These are phyloP conservation scores for Lithospermum erythrorhizon DNA, from an alignment of 257 asterid genomes.

Conservation along the genomic window DNA sequence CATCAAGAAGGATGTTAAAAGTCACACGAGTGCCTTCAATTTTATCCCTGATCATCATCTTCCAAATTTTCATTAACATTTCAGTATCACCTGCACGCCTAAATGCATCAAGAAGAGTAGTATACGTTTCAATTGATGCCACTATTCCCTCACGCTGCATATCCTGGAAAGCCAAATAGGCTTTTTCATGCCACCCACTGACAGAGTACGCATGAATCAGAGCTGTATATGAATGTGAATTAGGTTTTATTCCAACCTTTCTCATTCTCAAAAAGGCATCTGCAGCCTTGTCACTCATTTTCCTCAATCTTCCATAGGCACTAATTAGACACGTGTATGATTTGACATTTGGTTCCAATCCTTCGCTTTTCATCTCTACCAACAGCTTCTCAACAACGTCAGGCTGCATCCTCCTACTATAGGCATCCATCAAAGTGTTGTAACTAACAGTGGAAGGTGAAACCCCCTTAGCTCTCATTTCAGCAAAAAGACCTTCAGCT, in stretches of 20 bases:
- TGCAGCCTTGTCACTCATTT: constrained; percentile 82
- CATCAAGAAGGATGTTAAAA: constrained; percentile 75
- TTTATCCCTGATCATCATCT: constrained; percentile 58
- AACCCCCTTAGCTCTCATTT: constrained; percentile 67
- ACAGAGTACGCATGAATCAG: constrained; percentile 78
- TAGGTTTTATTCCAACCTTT: constrained; percentile 65
- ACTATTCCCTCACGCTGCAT: constrained; percentile 64
- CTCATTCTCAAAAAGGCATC: constrained; percentile 83
- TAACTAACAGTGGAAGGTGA: constrained; percentile 61
- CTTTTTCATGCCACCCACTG: constrained; percentile 81
- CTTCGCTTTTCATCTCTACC: constrained; percentile 59
- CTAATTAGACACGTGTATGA: constrained; percentile 85
- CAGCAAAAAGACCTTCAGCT: constrained; percentile 79
- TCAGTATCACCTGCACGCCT: constrained; percentile 87
- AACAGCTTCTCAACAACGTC: constrained; percentile 71
- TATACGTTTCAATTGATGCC: constrained; percentile 80
- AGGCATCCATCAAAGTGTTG: constrained; percentile 79
- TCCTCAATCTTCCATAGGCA: constrained; percentile 76
- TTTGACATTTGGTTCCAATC: constrained; percentile 63
- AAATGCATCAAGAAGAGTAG: constrained; percentile 70
- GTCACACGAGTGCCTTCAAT: constrained; percentile 63
- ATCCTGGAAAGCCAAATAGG: constrained; percentile 49
- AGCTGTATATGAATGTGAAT: constrained; percentile 82
- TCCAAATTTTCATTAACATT: constrained; percentile 73
- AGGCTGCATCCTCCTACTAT: constrained; percentile 81